These are phyloP conservation scores for Aspergillus affinis DNA, from an alignment of 495 filamentous ascomycete genomes.

Conservation along the genomic window DNA sequence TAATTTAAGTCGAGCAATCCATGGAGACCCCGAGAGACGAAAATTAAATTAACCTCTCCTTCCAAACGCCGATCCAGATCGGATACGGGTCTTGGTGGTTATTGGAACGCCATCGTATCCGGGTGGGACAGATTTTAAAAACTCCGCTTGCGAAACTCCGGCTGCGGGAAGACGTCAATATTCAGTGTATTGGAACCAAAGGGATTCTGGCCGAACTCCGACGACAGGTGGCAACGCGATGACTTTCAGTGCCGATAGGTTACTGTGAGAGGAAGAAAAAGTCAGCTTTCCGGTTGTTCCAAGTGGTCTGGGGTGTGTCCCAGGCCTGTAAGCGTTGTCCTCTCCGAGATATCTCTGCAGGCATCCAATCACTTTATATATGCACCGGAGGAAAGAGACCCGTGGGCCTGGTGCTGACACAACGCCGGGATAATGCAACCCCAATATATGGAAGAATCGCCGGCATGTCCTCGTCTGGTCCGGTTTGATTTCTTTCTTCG, in stretches of 20 bases:
- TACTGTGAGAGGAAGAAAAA: background rate
- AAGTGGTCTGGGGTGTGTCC: background rate
- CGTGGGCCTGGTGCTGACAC: background rate
- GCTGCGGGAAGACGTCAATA: conserved; percentile 3
- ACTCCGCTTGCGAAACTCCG: conserved; percentile 22
- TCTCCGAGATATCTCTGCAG: background rate
- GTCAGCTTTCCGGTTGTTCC: background rate
- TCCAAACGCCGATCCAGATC: background rate
- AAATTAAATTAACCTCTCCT: background rate
- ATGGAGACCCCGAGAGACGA: background rate
- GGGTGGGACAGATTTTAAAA: conserved; percentile 5
- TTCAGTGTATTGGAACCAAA: background rate
- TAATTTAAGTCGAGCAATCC: background rate
- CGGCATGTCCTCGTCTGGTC: background rate
- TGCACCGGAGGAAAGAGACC: background rate
- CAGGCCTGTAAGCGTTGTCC: background rate
- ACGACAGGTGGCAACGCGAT: background rate
- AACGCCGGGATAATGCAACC: background rate
- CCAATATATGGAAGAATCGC: background rate
- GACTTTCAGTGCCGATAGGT: background rate
- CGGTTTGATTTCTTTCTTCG: background rate
- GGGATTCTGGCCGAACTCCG: conserved; percentile 5
- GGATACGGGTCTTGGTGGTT: background rate
- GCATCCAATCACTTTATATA: background rate
- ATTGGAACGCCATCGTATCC: background rate